Percentiles rank a stretch among this genome's conserved stretches.
phyloP scores from a whole-genome alignment of 768 basidiomycete species.

The Cubamyces lactineus region DNA sequence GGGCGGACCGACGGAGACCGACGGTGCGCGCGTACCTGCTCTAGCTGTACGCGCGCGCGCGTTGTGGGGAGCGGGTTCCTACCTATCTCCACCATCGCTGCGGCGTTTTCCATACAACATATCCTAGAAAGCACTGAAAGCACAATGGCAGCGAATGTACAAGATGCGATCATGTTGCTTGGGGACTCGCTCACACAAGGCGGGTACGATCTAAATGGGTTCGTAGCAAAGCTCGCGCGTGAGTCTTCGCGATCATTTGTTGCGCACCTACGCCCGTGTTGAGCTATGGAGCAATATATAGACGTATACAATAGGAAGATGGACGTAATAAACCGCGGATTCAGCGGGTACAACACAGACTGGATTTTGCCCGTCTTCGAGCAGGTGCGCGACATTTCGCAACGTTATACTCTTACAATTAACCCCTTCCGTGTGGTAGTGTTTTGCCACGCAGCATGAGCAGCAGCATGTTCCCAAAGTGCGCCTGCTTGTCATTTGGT shows the following conservation, averaged over 20 bases:
- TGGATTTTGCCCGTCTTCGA: slow-evolving; percentile 84
- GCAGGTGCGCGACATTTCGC: slow-evolving; percentile 50
- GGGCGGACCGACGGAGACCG: no score
- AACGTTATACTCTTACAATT: no score
- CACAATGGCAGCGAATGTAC: slow-evolving; percentile 57
- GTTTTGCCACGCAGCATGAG: slow-evolving; percentile 57
- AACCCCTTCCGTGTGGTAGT: slow-evolving; percentile 40
- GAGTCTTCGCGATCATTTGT: slow-evolving; percentile 31
- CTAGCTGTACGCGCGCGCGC: no score
- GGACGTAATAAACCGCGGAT: slow-evolving; percentile 86
- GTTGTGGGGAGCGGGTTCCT: neutral
- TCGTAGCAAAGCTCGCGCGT: slow-evolving; percentile 73
- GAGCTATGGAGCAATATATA: slow-evolving; percentile 32
- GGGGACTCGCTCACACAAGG: slow-evolving; percentile 84
- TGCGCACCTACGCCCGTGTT: neutral
- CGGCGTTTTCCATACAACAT: neutral
- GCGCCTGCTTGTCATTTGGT: slow-evolving; percentile 84
- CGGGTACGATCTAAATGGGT: slow-evolving; percentile 60
- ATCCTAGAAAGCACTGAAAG: neutral
- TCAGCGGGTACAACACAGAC: slow-evolving; percentile 83
- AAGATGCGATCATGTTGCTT: slow-evolving; percentile 73
- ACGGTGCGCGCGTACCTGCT: no score
- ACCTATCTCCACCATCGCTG: neutral
- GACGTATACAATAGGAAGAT: slow-evolving; percentile 79
- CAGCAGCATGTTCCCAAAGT: slow-evolving; percentile 57